These are phyloP conservation scores for Colletotrichum navitas DNA, from an alignment of 2,329 filamentous ascomycete genomes.

Conservation along the genomic window DNA sequence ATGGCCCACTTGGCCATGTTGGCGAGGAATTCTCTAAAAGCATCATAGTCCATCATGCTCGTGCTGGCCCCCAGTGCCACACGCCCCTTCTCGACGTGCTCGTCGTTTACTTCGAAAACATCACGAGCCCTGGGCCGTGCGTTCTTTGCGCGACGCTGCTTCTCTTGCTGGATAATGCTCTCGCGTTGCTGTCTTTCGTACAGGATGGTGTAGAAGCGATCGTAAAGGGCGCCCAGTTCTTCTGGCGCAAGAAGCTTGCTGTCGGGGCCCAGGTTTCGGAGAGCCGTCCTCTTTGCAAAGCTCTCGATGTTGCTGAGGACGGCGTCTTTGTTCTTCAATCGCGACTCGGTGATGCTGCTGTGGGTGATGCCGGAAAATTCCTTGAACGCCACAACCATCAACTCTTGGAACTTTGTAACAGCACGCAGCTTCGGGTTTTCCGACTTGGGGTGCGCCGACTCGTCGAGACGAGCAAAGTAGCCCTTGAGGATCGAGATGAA, in stretches of 20 bases:
- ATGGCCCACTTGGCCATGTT: constrained; percentile 93
- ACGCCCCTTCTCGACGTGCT: constrained; percentile 81
- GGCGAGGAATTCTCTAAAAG: constrained; percentile 93
- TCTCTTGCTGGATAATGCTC: constrained; percentile 81
- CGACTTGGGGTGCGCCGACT: constrained; percentile 94
- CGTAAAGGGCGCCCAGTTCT: constrained; percentile 91
- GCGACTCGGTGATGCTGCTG: constrained; percentile 87
- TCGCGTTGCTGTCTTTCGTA: constrained; percentile 92
- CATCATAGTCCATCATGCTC: constrained; percentile 96
- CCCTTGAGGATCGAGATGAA: constrained; percentile 97
- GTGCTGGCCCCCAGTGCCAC: constrained; percentile 91
- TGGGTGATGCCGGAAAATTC: constrained; percentile 98
- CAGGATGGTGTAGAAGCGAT: constrained; percentile 90
- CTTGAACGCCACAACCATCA: constrained; percentile 99
- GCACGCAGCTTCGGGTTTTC: constrained; percentile 95
- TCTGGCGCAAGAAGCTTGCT: constrained; percentile 90
- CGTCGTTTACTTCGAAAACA: constrained; percentile 52
- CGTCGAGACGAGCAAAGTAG: constrained; percentile 93
- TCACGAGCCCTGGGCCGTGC: constrained; percentile 64
- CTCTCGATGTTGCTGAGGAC: constrained; percentile 97
- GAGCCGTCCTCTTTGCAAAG: constrained; percentile 96
- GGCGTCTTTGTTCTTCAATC: constrained; percentile 91
- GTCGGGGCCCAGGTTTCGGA: constrained; percentile 93
- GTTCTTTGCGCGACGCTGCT: constrained; percentile 73
- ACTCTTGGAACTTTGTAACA: constrained; percentile 95